Evolutionary conservation across 176 grass and related monocot genomes (phyloP).

Genomic region (Poa annua): DNA sequence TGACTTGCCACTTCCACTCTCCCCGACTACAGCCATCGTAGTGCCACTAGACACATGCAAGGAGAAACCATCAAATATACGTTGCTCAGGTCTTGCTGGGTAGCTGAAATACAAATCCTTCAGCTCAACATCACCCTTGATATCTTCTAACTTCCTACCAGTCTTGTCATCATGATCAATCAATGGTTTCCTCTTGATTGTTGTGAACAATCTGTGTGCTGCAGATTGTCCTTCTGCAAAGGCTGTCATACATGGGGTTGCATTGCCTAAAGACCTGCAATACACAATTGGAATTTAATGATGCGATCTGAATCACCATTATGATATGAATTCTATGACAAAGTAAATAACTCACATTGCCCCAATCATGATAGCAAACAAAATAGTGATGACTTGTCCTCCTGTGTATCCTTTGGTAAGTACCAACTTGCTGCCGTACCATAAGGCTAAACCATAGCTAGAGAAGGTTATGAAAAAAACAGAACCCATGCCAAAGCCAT

Average conservation of each 20-base stretch:
- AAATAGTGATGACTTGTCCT: conserved; percentile 60
- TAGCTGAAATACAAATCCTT: conserved; percentile 84
- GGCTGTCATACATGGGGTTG: conserved; percentile 70
- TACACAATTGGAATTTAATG: conserved; percentile 10
- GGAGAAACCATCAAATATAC: no score
- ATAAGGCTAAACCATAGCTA: conserved; percentile 66
- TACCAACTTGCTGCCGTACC: conserved; percentile 65
- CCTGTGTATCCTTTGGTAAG: conserved; percentile 59
- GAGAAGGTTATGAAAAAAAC: conserved; percentile 60
- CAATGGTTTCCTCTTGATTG: conserved; percentile 14
- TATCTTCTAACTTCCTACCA: conserved; percentile 56
- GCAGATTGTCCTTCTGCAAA: conserved; percentile 86
- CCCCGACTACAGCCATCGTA: no score
- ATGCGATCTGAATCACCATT: background rate
- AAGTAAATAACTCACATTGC: conserved; percentile 62
- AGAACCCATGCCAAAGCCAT: conserved; percentile 65
- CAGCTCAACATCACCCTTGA: conserved; percentile 75
- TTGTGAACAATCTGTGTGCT: conserved; percentile 76
- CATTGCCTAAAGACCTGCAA: conserved; percentile 74
- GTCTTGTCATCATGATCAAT: conserved; percentile 64
- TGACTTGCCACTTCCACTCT: no score
- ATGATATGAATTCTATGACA: conserved; percentile 4
- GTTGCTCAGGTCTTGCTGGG: conserved; percentile 60
- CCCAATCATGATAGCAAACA: conserved; percentile 68
- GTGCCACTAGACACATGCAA: no score